These are phyloP conservation scores for Botryotinia globosa DNA, from an alignment of 2,329 filamentous ascomycete species.

Conservation along the genomic window DNA sequence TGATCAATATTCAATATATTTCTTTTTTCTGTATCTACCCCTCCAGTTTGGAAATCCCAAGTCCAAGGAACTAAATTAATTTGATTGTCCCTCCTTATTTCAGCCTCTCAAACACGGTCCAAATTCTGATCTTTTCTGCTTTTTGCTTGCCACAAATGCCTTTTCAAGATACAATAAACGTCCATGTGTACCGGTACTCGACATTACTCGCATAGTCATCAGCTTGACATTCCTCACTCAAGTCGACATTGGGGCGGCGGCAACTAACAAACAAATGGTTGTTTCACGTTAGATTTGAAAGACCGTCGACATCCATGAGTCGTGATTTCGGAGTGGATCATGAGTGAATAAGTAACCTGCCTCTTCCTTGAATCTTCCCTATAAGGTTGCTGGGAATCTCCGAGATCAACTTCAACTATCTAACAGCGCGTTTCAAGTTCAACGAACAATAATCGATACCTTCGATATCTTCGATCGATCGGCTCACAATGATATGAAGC, in stretches of 20 bases:
- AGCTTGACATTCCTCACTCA: background rate
- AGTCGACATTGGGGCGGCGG: background rate
- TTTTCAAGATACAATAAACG: background rate
- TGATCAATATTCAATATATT: background rate
- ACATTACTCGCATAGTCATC: background rate
- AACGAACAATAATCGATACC: background rate
- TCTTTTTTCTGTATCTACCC: background rate
- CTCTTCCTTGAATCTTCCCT: background rate
- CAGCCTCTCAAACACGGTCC: background rate
- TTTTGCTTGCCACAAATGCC: background rate
- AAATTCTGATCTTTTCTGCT: background rate
- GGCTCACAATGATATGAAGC: background rate
- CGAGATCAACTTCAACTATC: background rate
- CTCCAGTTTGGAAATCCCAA: background rate
- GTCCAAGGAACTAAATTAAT: background rate
- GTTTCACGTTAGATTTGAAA: background rate
- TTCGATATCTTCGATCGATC: background rate
- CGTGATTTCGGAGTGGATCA: background rate
- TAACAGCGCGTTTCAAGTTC: background rate
- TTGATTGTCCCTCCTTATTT: background rate
- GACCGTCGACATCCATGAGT: background rate
- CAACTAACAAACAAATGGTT: background rate
- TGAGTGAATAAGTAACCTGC: background rate
- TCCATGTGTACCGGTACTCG: background rate
- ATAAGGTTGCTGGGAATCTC: constrained; percentile 7